A percentile compares a stretch with the other conserved stretches of the same genome.
Evolutionary conservation across 441 rosid species (phyloP).

Genomic region (Gossypium gossypioides): DNA sequence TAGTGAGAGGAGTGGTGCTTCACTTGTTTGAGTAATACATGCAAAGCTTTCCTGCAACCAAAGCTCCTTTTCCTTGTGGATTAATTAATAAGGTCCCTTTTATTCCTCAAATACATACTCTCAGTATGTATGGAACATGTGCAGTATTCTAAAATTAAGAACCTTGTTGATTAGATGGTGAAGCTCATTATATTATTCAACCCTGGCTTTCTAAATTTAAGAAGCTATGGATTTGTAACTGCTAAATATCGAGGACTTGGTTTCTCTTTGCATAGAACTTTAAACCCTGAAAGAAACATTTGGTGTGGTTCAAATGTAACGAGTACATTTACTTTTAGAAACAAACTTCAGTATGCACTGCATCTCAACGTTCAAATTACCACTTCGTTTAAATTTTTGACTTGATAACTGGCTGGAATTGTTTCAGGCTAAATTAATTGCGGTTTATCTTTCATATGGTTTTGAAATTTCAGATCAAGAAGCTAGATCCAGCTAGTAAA

Average conservation of each 20-base stretch:
- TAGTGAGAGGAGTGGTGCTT: not conserved
- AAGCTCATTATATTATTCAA: not conserved
- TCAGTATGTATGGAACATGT: not conserved
- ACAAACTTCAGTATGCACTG: not conserved
- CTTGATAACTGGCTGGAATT: not conserved
- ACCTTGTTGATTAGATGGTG: not conserved
- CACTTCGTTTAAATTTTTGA: not conserved
- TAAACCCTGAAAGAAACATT: not conserved
- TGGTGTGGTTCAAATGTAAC: not conserved
- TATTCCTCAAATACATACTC: not conserved
- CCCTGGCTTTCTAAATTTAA: not conserved
- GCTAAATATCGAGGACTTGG: not conserved
- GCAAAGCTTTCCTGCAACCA: not conserved
- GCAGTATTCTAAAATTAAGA: not conserved
- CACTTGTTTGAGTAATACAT: not conserved
- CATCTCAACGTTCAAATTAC: not conserved
- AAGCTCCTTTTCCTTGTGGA: not conserved
- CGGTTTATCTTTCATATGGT: not conserved
- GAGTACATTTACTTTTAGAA: not conserved
- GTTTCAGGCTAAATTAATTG: not conserved
- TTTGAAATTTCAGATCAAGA: conserved; percentile 59
- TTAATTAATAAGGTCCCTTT: not conserved
- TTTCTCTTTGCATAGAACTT: not conserved
- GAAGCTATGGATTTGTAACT: not conserved
- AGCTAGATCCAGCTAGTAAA: conserved; percentile 64